Conservation (phyloP, 441 rosid genomes). For the Codiaeum variegatum region DNA sequence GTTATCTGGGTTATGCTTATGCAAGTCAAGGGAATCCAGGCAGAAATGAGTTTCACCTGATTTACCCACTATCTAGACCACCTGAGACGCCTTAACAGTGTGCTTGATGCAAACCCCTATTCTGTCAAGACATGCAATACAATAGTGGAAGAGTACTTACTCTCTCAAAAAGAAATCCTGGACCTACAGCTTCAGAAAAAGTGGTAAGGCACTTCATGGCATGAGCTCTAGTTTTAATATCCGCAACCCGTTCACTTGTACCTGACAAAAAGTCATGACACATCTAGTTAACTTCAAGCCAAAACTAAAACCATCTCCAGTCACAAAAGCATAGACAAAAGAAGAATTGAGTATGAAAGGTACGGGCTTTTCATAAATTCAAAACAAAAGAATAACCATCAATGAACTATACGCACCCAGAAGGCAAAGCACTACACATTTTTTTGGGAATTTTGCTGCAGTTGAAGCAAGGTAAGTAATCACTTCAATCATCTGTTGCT, state of each 20-base stretch:
- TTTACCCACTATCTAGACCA: neutral
- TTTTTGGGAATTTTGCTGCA: slow-evolving; percentile 82
- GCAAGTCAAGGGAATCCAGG: neutral
- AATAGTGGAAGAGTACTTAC: slow-evolving; percentile 40
- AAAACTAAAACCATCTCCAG: neutral
- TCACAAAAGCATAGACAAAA: neutral
- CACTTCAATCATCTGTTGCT: slow-evolving; percentile 95
- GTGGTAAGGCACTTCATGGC: slow-evolving; percentile 96
- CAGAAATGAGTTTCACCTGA: neutral
- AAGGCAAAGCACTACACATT: slow-evolving; percentile 94
- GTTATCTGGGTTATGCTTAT: neutral
- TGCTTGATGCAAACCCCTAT: slow-evolving; percentile 1
- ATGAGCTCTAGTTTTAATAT: slow-evolving; percentile 95
- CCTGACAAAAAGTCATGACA: slow-evolving; percentile 46
- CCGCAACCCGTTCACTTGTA: slow-evolving; percentile 92
- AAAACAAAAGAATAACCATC: slow-evolving; percentile 2
- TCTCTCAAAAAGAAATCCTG: slow-evolving; percentile 93
- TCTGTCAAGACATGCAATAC: slow-evolving; percentile 2
- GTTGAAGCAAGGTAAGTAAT: slow-evolving; percentile 68
- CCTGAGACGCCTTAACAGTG: neutral
- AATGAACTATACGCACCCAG: slow-evolving; percentile 51
- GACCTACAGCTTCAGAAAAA: slow-evolving; percentile 94
- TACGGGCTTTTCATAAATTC: slow-evolving; percentile 7
- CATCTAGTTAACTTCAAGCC: slow-evolving; percentile 11
- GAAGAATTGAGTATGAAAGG: neutral